Conservation (phyloP, 2,329 filamentous ascomycete species). For the Microdochium trichocladiopsis region DNA sequence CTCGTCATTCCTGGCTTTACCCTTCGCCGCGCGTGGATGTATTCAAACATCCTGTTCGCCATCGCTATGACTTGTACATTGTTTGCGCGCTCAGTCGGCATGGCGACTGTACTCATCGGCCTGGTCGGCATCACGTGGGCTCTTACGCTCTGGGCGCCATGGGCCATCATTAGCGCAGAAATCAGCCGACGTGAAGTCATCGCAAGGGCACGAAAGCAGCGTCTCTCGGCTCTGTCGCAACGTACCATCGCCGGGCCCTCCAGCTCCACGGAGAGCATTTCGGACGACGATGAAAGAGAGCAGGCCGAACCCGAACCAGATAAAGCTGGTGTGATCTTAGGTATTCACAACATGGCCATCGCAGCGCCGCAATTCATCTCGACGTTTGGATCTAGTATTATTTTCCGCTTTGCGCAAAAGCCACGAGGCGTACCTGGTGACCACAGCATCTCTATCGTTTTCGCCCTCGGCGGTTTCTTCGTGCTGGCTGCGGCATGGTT, state of each 20-base stretch:
- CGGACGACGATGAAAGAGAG: conserved; percentile 18
- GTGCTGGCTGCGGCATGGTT: conserved; percentile 72
- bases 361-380: conserved; percentile 88
- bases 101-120: conserved; percentile 71
- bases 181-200: conserved; percentile 73
- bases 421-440: conserved; percentile 79
- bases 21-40: conserved; percentile 79
- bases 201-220: conserved; percentile 30
- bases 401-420: conserved; percentile 84
- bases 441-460: conserved; percentile 77
- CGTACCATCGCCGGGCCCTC: conserved; percentile 6
- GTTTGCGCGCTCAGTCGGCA: conserved; percentile 62
- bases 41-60: conserved; percentile 79
- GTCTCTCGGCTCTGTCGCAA: conserved; percentile 17
- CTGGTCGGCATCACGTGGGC: conserved; percentile 89
- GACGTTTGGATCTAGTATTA: conserved; percentile 73
- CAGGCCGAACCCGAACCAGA: conserved; percentile 56
- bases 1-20: conserved; percentile 78
- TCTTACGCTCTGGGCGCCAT: conserved; percentile 88
- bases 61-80: conserved; percentile 77
- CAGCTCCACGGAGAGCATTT: conserved; percentile 14
- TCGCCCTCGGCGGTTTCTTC: conserved; percentile 75
- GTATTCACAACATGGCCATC: conserved; percentile 93
- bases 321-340: conserved; percentile 83
- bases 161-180: conserved; percentile 89